A percentile compares a stretch with the other conserved stretches of the same genome.
Evolutionary conservation across 1,284 basidiomycete genomes (phyloP).

Genomic region (Chiua sp.): DNA sequence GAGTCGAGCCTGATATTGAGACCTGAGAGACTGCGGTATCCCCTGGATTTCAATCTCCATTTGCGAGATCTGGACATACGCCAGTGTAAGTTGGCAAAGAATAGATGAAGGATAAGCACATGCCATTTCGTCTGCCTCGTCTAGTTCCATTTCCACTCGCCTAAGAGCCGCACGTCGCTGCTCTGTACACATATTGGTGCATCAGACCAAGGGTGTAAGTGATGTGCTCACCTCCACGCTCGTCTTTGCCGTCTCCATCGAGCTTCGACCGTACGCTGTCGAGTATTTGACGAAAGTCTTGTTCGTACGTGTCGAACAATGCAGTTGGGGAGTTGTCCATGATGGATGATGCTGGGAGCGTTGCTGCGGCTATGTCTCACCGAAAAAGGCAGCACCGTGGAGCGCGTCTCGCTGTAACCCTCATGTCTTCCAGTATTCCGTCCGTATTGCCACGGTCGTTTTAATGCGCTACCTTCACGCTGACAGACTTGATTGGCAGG

Average conservation of each 20-base stretch:
- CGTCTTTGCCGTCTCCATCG: slow-evolving; percentile 62
- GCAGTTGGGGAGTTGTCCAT: slow-evolving; percentile 84
- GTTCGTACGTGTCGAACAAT: slow-evolving; percentile 83
- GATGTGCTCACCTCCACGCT: slow-evolving; percentile 55
- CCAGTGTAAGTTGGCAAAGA: slow-evolving; percentile 9
- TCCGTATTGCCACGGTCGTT: slow-evolving; percentile 33
- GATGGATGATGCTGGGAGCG: slow-evolving; percentile 13
- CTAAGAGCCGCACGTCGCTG: slow-evolving; percentile 84
- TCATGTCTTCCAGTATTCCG: slow-evolving; percentile 49
- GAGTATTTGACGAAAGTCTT: slow-evolving; percentile 79
- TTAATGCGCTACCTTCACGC: slow-evolving; percentile 5
- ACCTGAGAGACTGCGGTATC: slow-evolving; percentile 85
- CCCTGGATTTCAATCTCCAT: slow-evolving; percentile 99
- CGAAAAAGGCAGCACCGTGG: slow-evolving; percentile 35
- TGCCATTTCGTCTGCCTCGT: slow-evolving; percentile 98
- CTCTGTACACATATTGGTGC: slow-evolving; percentile 53
- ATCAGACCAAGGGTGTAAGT: neutral
- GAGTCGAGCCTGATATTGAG: slow-evolving; percentile 77
- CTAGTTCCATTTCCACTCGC: slow-evolving; percentile 93
- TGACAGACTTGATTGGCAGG: slow-evolving; percentile 43
- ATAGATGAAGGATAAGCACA: slow-evolving; percentile 19
- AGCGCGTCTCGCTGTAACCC: slow-evolving; percentile 10
- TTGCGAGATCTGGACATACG: slow-evolving; percentile 79
- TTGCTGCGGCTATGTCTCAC: slow-evolving; percentile 29
- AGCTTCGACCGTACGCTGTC: slow-evolving; percentile 71